Conservation (phyloP, 345 rosid genomes). For the Lumnitzera littorea region DNA sequence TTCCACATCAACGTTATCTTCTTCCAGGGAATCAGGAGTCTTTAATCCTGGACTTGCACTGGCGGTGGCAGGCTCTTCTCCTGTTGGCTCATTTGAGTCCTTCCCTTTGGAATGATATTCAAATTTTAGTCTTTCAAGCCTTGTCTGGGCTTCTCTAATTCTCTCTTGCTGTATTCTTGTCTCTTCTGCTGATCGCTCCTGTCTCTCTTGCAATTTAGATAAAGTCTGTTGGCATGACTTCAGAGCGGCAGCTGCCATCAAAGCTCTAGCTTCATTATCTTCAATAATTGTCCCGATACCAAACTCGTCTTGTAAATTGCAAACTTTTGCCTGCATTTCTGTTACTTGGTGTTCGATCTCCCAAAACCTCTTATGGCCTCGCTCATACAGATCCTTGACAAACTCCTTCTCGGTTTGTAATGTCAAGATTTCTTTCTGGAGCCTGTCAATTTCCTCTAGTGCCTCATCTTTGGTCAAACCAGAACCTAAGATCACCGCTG, state of each 20-base stretch:
- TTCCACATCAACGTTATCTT: slow-evolving; percentile 17
- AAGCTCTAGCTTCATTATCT: slow-evolving; percentile 64
- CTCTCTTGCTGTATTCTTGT: slow-evolving; percentile 39
- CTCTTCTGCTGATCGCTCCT: slow-evolving; percentile 42
- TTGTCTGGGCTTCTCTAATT: slow-evolving; percentile 36
- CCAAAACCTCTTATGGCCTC: slow-evolving; percentile 41
- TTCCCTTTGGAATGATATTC: slow-evolving; percentile 15
- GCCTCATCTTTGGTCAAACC: slow-evolving; percentile 58
- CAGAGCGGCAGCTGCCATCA: slow-evolving; percentile 69
- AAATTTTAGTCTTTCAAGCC: slow-evolving; percentile 31
- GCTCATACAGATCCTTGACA: slow-evolving; percentile 45
- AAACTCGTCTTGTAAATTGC: slow-evolving; percentile 73
- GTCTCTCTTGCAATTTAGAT: slow-evolving; percentile 47
- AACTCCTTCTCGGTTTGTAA: slow-evolving; percentile 77
- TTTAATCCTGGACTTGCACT: not conserved
- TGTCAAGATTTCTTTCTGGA: slow-evolving; percentile 60
- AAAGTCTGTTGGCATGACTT: slow-evolving; percentile 65
- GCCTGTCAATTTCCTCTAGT: slow-evolving; percentile 46
- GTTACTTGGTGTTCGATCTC: slow-evolving; percentile 49
- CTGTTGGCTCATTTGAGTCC: slow-evolving; percentile 4
- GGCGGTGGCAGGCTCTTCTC: slow-evolving; percentile 13
- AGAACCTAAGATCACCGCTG: slow-evolving; percentile 22
- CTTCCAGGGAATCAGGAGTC: not conserved
- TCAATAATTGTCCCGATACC: slow-evolving; percentile 46
- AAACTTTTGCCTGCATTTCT: slow-evolving; percentile 50